phyloP scores from a whole-genome alignment of 805 yeast species.

The Cephaloascus albidus region DNA sequence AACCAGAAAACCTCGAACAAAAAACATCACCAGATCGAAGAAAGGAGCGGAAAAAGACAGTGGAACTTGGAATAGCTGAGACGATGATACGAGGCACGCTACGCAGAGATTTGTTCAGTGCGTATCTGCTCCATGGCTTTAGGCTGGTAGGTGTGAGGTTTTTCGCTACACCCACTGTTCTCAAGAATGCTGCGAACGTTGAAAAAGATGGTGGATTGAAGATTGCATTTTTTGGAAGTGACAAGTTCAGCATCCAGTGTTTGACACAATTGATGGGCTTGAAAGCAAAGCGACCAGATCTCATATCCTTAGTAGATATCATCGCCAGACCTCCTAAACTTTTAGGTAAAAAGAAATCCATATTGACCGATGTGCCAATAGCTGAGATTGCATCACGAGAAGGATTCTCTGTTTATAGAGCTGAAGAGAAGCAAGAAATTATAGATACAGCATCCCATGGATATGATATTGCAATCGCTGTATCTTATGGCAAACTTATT shows the following conservation, averaged over 20 bases:
- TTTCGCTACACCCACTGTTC: too few relatives aligned
- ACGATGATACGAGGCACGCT: too few relatives aligned
- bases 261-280: constrained; percentile 26
- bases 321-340: constrained; percentile 56
- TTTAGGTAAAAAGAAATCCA: constrained; percentile 48
- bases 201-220: constrained; percentile 5
- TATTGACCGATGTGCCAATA: constrained; percentile 34
- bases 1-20: too few relatives aligned
- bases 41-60: too few relatives aligned
- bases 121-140: too few relatives aligned
- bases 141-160: too few relatives aligned
- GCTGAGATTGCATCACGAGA: constrained; percentile 25
- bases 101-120: too few relatives aligned
- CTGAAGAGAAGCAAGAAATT: constrained; percentile 39
- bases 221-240: constrained; percentile 75
- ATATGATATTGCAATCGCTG: constrained; percentile 76
- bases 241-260: constrained; percentile 53
- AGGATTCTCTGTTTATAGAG: constrained; percentile 32
- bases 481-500: constrained; percentile 78
- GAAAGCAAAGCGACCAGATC: constrained; percentile 8
- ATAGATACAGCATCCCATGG: constrained; percentile 9
- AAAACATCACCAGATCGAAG: too few relatives aligned
- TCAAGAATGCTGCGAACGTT: too few relatives aligned
- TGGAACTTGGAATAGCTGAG: too few relatives aligned
- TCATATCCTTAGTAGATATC: constrained; percentile 37